Evolutionary conservation across 202 grass and related monocot species (phyloP).

Genomic region (Elaeis oleifera): DNA sequence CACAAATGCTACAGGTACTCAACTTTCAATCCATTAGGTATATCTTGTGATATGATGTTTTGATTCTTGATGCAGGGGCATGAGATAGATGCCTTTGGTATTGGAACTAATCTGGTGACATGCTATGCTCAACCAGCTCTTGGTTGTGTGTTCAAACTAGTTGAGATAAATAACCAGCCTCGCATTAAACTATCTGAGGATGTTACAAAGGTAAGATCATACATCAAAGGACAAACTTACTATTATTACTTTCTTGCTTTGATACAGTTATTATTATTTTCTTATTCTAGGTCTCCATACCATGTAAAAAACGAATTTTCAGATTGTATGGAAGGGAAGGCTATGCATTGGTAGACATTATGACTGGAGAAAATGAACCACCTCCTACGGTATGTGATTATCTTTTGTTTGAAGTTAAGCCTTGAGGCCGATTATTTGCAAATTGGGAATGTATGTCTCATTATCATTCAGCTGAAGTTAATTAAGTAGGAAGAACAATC

Average conservation of each 20-base stretch:
- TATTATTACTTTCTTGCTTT: constrained; percentile 13
- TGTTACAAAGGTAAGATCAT: constrained; percentile 62
- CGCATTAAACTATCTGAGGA: constrained; percentile 99
- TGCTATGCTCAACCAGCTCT: constrained; percentile 97
- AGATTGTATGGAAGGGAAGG: constrained; percentile 94
- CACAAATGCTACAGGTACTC: too few species aligned
- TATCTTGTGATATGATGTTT: background rate
- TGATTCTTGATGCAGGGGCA: constrained; percentile 56
- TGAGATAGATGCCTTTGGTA: constrained; percentile 92
- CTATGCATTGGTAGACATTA: constrained; percentile 88
- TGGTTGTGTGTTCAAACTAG: constrained; percentile 99
- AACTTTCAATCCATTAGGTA: too few species aligned
- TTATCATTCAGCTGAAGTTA: too few species aligned
- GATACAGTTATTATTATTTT: constrained; percentile 13
- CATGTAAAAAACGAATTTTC: constrained; percentile 90
- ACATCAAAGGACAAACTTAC: background rate
- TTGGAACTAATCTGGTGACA: constrained; percentile 94
- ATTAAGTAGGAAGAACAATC: too few species aligned
- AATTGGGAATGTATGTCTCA: too few species aligned
- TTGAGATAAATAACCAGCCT: constrained; percentile 91
- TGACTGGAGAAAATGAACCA: constrained; percentile 75
- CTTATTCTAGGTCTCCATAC: constrained; percentile 77
- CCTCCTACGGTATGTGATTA: constrained; percentile 52
- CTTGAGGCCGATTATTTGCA: too few species aligned
- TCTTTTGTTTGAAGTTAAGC: background rate